Conservation (phyloP, 768 basidiomycete species). For the Naganishia vishniacii region DNA sequence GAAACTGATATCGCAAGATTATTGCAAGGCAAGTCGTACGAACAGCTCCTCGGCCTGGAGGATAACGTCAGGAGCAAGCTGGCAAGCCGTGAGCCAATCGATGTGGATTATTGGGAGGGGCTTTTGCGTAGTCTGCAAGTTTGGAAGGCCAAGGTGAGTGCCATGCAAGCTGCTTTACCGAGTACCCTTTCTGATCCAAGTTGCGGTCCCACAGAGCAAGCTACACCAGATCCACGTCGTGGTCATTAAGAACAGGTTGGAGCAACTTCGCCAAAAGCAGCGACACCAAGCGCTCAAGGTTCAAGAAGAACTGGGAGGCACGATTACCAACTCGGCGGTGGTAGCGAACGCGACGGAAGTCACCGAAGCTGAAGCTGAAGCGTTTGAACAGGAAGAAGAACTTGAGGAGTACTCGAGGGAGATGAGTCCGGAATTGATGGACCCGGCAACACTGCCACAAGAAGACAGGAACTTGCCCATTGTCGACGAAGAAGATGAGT, state of each 20-base stretch:
- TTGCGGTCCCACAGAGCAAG: conserved; percentile 64
- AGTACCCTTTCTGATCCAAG: too few species aligned
- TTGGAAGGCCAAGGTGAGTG: conserved; percentile 88
- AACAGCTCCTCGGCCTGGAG: conserved; percentile 76
- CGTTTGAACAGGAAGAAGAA: conserved; percentile 47
- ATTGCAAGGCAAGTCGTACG: conserved; percentile 76
- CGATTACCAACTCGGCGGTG: conserved; percentile 59
- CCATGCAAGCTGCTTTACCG: not conserved
- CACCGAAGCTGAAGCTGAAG: conserved; percentile 51
- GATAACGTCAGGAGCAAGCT: conserved; percentile 81
- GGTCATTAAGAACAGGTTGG: conserved; percentile 89
- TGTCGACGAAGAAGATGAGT: conserved; percentile 55
- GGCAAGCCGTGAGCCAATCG: conserved; percentile 83
- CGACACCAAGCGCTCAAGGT: conserved; percentile 92
- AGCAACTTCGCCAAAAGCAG: conserved; percentile 90
- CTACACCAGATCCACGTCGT: conserved; percentile 89
- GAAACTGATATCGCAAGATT: conserved; percentile 76
- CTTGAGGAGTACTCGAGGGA: conserved; percentile 69
- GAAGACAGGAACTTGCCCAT: conserved; percentile 82
- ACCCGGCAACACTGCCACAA: conserved; percentile 62
- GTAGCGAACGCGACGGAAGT: conserved; percentile 50
- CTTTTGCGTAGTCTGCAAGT: conserved; percentile 85
- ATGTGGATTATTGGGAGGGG: conserved; percentile 96
- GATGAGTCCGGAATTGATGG: conserved; percentile 77
- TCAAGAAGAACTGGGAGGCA: conserved; percentile 65